Percentiles rank a stretch among this genome's conserved stretches.
These are phyloP conservation scores for Euryodendron excelsum DNA, from an alignment of 148 eudicot genomes.

Conservation along the genomic window DNA sequence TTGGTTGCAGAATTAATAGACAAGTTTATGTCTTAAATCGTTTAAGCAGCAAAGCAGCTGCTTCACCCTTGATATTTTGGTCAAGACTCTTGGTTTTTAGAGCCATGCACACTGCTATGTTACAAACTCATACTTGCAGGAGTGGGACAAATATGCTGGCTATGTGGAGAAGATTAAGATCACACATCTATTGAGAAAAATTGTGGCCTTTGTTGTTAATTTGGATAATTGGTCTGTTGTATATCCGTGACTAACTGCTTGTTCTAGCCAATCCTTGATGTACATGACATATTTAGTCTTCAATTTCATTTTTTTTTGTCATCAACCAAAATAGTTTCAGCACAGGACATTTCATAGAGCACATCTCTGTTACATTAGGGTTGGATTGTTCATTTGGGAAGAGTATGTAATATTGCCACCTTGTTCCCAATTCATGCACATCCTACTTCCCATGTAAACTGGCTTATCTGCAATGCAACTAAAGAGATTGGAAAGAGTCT, in stretches of 20 bases:
- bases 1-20: neutral
- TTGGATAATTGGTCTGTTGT: neutral
- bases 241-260: neutral
- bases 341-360: neutral
- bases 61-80: too few species aligned
- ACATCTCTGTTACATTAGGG: neutral
- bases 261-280: neutral
- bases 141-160: too few species aligned
- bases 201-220: neutral
- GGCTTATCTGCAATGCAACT: too few species aligned
- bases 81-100: too few species aligned
- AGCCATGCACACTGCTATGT: too few species aligned
- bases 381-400: too few species aligned
- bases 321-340: conserved; percentile 4
- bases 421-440: too few species aligned
- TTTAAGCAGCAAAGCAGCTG: neutral
- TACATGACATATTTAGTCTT: neutral
- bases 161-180: neutral
- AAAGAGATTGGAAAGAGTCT: too few species aligned
- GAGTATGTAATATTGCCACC: too few species aligned
- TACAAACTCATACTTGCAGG: too few species aligned
- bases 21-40: neutral
- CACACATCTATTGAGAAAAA: neutral
- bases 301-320: too few species aligned
- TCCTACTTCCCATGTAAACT: too few species aligned